These are phyloP conservation scores for Leishmania amazonensis DNA, from an alignment of 208 protist species.

Conservation along the genomic window DNA sequence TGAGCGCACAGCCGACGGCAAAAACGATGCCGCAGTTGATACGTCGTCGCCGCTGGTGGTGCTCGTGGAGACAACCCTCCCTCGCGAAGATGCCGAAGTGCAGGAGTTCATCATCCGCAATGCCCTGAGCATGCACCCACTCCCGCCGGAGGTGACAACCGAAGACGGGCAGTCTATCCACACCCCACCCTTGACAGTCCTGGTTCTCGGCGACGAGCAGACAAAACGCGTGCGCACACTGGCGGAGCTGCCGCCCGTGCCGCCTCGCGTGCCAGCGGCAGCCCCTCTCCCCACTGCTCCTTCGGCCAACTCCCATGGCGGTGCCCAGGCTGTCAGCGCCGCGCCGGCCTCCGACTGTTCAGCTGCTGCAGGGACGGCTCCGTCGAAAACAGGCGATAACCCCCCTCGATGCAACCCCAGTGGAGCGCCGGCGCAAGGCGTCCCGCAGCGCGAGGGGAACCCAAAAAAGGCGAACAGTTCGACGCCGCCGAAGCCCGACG, in stretches of 20 bases:
- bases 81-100: constrained; percentile 29
- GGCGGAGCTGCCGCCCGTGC: constrained; percentile 12
- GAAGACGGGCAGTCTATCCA: not conserved
- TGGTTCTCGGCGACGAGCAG: constrained; percentile 20
- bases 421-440: not conserved
- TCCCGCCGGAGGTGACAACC: constrained; percentile 11
- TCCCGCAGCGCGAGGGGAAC: not conserved
- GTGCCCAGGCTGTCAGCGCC: not conserved
- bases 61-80: constrained; percentile 29
- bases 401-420: too few relatives aligned
- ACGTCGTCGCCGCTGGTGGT: constrained; percentile 20
- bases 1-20: not conserved
- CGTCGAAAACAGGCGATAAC: not conserved
- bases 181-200: constrained; percentile 24
- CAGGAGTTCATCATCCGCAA: constrained; percentile 35
- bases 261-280: not conserved
- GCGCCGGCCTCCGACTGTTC: not conserved
- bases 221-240: constrained; percentile 22
- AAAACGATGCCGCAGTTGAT: not conserved
- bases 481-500: not conserved
- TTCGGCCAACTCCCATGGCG: not conserved
- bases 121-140: constrained; percentile 30
- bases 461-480: too few relatives aligned
- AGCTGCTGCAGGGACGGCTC: not conserved
- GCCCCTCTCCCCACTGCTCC: not conserved